Evolutionary conservation across 176 grass and related monocot species (phyloP).

Genomic region (Bothriochloa decipiens): DNA sequence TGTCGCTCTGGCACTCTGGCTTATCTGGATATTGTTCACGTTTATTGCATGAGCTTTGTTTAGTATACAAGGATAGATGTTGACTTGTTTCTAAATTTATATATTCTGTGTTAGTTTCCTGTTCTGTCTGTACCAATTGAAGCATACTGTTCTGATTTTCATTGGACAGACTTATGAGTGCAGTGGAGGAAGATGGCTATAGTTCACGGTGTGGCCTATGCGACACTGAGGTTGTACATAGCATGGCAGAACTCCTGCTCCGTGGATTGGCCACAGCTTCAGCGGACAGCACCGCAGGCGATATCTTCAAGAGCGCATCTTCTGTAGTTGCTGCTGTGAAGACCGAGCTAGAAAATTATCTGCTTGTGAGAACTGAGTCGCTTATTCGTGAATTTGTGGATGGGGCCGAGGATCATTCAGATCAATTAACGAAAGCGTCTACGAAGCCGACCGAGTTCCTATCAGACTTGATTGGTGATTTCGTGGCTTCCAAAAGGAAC

Average conservation of each 20-base stretch:
- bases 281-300: constrained; percentile 79
- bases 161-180: constrained; percentile 27
- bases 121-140: constrained; percentile 1
- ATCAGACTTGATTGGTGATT: constrained; percentile 62
- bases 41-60: neutral
- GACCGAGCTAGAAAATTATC: constrained; percentile 61
- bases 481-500: constrained; percentile 66
- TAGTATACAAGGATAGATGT: neutral
- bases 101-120: neutral
- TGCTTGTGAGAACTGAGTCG: constrained; percentile 58
- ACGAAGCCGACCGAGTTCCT: constrained; percentile 53
- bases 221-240: constrained; percentile 53
- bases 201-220: constrained; percentile 55
- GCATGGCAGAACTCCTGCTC: constrained; percentile 61
- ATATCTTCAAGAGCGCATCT: constrained; percentile 70
- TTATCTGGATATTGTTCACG: neutral
- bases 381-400: constrained; percentile 49
- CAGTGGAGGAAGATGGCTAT: constrained; percentile 10
- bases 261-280: constrained; percentile 78
- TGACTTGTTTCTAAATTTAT: constrained; percentile 15
- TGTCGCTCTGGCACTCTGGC: neutral
- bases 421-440: constrained; percentile 53
- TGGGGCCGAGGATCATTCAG: constrained; percentile 37
- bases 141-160: neutral
- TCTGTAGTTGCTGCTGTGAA: constrained; percentile 57